Evolutionary conservation across 2,329 filamentous ascomycete species (phyloP), one percentile per base, ranked within the genome.

Genomic region (Neofusicoccum kwambonambiense): DNA sequence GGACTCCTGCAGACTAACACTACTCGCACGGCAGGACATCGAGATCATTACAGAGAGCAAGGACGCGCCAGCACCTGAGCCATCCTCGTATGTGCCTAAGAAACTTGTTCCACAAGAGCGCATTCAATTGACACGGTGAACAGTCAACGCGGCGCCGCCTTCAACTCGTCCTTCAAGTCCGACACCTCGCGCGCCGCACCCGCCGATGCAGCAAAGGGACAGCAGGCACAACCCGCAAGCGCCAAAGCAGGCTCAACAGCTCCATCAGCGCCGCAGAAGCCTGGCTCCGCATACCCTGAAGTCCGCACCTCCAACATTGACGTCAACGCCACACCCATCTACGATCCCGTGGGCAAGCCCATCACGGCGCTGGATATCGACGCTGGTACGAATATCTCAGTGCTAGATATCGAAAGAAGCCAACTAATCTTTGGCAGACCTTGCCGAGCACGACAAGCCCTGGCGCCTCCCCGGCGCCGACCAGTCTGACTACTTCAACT

Each of bases 401-500:
- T 4, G 4, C 11, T 22, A n/a, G 5, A 19, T 19, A 81, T 90
- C 72, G 86, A 5, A 7, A 8, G 13, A 1, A 13, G 27, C 4
- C 17, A 9, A 13, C 54, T 56, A n/a, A 61, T 31, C 12, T 13
- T 12, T 15, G 22, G 8, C 65, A 68, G 81, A 84, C 68, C 75
- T 83, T 19, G 81, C 83, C 62, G 92, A 93, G 72, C 81, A 86
- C 68, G 91, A 93, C 68, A 98, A 97, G 77, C 93, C 94, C 17
- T 99, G 95, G 95, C 89, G 95, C 50, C 89, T 93, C 69, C 95
- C 95, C 0, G 95, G 95, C 52, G 93, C 94, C 11, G 95, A 99
- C 73, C 87, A 97, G 63, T 95, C 91, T 66, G 95, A 99, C 76
- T 98, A 96, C 80, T 98, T 98, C 86, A 98, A 98, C 82, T 98